Base-by-base conservation (phyloP, 352 stramenopile genomes). In the Blastocystis sp. region DNA sequence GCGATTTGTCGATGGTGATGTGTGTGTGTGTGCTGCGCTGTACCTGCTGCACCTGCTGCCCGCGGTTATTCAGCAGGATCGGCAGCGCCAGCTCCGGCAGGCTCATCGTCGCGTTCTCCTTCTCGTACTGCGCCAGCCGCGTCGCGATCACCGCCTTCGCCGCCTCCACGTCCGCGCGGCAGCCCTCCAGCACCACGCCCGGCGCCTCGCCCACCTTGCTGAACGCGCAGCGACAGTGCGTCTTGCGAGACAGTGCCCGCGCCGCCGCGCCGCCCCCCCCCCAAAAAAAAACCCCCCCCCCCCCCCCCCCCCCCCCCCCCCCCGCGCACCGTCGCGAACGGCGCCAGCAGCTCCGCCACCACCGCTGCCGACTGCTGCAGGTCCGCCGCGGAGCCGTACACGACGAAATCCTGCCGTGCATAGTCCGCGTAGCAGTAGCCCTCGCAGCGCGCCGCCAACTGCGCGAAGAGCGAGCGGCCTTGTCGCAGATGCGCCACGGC, bases 281-380 rank as follows among this genome's bases (percentile, higher is more conserved):
- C 52, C 65, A 2, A 11, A 11, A 2, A 76, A 40, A n/a, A n/a
- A n/a, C n/a, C n/a, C n/a, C n/a, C n/a, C n/a, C n/a, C n/a, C n/a
- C n/a, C n/a, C n/a, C n/a, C n/a, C n/a, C n/a, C n/a, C n/a, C n/a
- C 19, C 53, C 9, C 9, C 53, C 9, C 9, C 9, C 53, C 19
- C 19, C 19, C 19, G 10, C 10, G 19, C 10, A 11, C 19, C 53
- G 53, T 21, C 53, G 10, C 53, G 53, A 61, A 61, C 53, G 53
- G 10, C 53, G 53, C 53, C 10, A 61, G 19, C 17, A 21, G 34
- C 34, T 7, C 9, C 34, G 34, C 34, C 7, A 69, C 34, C 7
- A 69, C 62, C 62, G 21, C 34, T 23, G 62, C 62, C 62, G 34
- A 41, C 62, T 69, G 62, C n/a, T 41, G 62, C 62, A 38, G 62